Percentiles rank a stretch among this genome's conserved stretches.
phyloP scores from a whole-genome alignment of 495 filamentous ascomycete species.

The Terfezia claveryi region DNA sequence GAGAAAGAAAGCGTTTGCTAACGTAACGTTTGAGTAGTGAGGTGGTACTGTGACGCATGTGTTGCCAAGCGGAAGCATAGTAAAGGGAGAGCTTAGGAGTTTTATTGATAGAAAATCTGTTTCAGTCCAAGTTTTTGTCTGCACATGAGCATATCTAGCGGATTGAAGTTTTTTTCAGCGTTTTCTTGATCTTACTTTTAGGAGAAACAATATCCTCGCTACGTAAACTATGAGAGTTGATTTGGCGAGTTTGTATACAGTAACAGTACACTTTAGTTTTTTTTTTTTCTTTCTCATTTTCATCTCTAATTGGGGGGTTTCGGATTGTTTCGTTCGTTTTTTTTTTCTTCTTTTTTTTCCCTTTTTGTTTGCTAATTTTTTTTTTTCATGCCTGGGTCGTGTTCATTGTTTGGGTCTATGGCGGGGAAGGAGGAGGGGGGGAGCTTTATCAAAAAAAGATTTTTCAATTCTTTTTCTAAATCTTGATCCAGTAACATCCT shows the following conservation, averaged over 20 bases:
- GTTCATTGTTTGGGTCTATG: too few relatives aligned
- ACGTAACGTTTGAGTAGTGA: constrained; percentile 28
- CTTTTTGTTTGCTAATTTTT: too few relatives aligned
- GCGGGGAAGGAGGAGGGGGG: too few relatives aligned
- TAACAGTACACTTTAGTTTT: neutral
- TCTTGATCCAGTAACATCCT: too few relatives aligned
- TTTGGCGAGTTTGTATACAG: neutral
- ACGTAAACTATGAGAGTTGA: too few relatives aligned
- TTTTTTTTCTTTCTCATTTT: neutral
- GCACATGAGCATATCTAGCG: neutral
- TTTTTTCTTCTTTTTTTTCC: neutral
- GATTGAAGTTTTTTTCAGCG: neutral
- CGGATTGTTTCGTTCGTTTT: neutral
- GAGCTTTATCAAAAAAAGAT: too few relatives aligned
- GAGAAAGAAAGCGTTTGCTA: constrained; percentile 14
- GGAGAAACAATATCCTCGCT: too few relatives aligned
- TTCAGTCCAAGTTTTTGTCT: neutral
- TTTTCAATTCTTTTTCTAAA: too few relatives aligned
- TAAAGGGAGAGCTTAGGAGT: neutral
- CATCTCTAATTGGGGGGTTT: neutral
- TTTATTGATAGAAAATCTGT: neutral
- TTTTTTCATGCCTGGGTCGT: too few relatives aligned
- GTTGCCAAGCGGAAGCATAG: constrained; percentile 39
- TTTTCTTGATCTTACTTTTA: neutral
- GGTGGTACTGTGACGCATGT: constrained; percentile 83